These are phyloP conservation scores for Ogataea pilisensis DNA, from an alignment of 805 yeast species.

Conservation along the genomic window DNA sequence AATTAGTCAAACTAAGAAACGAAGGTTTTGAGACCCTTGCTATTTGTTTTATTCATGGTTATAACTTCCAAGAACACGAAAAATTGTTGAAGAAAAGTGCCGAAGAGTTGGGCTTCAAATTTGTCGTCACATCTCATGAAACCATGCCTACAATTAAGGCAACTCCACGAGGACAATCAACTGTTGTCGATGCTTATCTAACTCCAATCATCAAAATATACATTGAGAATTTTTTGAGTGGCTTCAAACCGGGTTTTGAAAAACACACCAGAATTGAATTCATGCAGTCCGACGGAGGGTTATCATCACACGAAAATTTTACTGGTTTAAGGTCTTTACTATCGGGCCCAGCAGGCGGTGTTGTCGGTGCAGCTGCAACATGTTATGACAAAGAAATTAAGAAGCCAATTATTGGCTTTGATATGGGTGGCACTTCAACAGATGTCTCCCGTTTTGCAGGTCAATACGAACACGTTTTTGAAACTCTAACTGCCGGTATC, in stretches of 20 bases:
- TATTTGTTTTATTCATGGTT: constrained; percentile 34
- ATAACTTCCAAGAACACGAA: constrained; percentile 47
- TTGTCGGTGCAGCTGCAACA: constrained; percentile 86
- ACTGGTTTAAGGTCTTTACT: constrained; percentile 85
- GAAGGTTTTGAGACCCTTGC: constrained; percentile 32
- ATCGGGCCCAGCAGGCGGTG: constrained; percentile 98
- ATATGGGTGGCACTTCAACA: constrained; percentile 38
- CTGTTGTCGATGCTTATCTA: constrained; percentile 77
- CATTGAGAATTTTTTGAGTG: constrained; percentile 57
- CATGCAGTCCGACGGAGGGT: constrained; percentile 97
- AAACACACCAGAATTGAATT: constrained; percentile 62
- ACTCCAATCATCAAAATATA: constrained; percentile 75
- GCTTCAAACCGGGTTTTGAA: constrained; percentile 50
- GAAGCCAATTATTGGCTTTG: constrained; percentile 62
- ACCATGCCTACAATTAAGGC: constrained; percentile 76
- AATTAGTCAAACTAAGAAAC: constrained; percentile 22
- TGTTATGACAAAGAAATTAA: constrained; percentile 53
- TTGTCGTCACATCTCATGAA: constrained; percentile 63
- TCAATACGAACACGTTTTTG: constrained; percentile 30
- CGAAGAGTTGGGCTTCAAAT: constrained; percentile 56
- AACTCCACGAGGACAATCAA: constrained; percentile 70
- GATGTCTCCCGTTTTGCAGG: constrained; percentile 34
- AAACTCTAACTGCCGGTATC: constrained; percentile 32
- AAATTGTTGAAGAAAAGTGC: constrained; percentile 55
- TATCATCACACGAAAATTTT: constrained; percentile 77